Evolutionary conservation across 1,139 yeast genomes (phyloP).

Genomic region (Pneumocystis wakefieldiae): DNA sequence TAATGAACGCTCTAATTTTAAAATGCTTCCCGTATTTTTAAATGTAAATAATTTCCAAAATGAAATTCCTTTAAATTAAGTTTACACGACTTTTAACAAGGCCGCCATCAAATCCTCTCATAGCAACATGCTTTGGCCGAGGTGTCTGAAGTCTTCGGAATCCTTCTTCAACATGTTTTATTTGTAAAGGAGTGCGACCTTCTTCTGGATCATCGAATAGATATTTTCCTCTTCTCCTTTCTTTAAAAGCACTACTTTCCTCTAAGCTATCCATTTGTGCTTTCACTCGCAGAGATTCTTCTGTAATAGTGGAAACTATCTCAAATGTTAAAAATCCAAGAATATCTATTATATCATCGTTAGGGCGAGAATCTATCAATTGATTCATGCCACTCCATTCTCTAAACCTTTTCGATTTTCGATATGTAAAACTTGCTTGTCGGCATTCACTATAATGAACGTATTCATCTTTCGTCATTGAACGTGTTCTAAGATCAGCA

Average conservation of each 20-base stretch:
- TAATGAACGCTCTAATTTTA: no score
- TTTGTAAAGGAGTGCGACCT: slow-evolving; percentile 64
- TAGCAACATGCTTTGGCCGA: slow-evolving; percentile 42
- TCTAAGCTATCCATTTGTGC: slow-evolving; percentile 6
- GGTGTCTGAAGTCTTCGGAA: slow-evolving; percentile 67
- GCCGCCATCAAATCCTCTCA: slow-evolving; percentile 69
- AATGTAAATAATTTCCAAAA: background rate
- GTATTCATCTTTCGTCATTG: slow-evolving; percentile 93
- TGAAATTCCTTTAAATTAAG: slow-evolving; percentile 19
- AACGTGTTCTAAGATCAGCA: slow-evolving; percentile 85
- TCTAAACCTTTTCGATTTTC: slow-evolving; percentile 80
- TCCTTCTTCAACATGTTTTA: slow-evolving; percentile 80
- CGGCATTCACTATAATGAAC: slow-evolving; percentile 99
- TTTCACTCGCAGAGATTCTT: slow-evolving; percentile 73
- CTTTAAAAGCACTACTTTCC: background rate
- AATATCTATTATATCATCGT: slow-evolving; percentile 92
- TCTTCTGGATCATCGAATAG: slow-evolving; percentile 87
- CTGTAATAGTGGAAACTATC: slow-evolving; percentile 87
- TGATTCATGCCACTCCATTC: slow-evolving; percentile 91
- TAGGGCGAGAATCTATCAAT: slow-evolving; percentile 78
- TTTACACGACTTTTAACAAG: slow-evolving; percentile 24
- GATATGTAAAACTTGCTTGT: slow-evolving; percentile 89
- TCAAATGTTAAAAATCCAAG: slow-evolving; percentile 91
- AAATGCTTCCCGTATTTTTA: no score
- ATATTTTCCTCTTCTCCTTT: slow-evolving; percentile 28